Base-by-base conservation (phyloP, 2,329 filamentous ascomycete genomes). In the Elsinoe australis region DNA sequence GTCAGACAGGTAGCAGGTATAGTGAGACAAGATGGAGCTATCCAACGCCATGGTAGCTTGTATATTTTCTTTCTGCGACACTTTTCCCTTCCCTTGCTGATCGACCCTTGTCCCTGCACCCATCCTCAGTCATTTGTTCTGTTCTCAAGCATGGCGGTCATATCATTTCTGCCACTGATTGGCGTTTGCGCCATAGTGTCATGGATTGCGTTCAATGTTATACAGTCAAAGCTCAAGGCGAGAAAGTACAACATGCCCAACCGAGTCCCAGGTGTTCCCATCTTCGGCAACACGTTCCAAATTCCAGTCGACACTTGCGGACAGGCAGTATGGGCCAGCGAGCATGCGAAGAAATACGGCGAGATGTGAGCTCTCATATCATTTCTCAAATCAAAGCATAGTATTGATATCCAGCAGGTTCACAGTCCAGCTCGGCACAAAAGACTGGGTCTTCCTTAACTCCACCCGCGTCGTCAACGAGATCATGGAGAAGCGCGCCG, bases 401-500 rank as follows among this genome's bases (percentile, higher is more conserved):
- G 12, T 15, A 17, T 22, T 46, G 15, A 46, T 14, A 3, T 8
- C 2, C 6, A 9, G 10, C 34, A 48, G 46, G 46, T 48, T 48
- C 49, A 55, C 55, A 10, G 52, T 61, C 47, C 74, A 73, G 52
- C 56, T 71, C n/a, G 68, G 69, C 2, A 58, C 60, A 1, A 62
- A 58, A 5, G 72, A 64, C 1, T 61, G 62, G n/a, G 62, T 68
- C 1, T 67, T 74, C 10, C 55, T 74, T 24, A 71, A 64, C 1
- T 62, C 67, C 28, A 63, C 64, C 6, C 55, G 58, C 1, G 54
- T 70, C 2, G 58, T 71, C 33, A 69, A 70, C 51, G 61, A 70
- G 44, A 61, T 71, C 3, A 47, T 74, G 9, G 71, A 74, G 54
- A 71, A 70, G 56, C 69, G 65, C 41, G 67, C 64, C 22, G 59